These are phyloP conservation scores for Dendrostoma leiphaemia DNA, from an alignment of 2,329 filamentous ascomycete species.

Conservation along the genomic window DNA sequence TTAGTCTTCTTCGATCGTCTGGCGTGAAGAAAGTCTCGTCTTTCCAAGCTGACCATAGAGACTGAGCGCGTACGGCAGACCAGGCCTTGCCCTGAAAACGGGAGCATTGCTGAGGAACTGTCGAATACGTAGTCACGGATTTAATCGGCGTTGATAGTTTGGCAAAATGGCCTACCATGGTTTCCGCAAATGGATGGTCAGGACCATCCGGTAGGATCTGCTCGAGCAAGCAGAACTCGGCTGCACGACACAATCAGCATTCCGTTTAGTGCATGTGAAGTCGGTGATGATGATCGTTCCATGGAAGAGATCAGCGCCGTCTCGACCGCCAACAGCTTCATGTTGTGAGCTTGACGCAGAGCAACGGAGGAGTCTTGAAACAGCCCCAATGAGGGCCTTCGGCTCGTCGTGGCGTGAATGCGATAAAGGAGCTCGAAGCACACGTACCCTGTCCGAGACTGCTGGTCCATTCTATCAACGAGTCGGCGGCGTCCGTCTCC, in stretches of 20 bases:
- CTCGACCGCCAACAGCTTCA: too few species aligned
- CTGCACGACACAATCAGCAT: conserved; percentile 41
- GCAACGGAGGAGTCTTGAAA: too few species aligned
- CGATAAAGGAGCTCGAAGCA: background rate
- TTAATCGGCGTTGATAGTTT: conserved; percentile 79
- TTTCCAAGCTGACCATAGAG: conserved; percentile 82
- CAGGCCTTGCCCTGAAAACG: conserved; percentile 73
- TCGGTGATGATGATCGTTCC: too few species aligned
- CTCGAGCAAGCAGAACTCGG: conserved; percentile 82
- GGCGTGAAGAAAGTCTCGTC: conserved; percentile 63
- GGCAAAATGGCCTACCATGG: conserved; percentile 81
- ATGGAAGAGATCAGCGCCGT: too few species aligned
- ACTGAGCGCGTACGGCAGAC: conserved; percentile 58
- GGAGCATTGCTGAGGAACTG: conserved; percentile 59
- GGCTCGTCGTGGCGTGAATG: too few species aligned
- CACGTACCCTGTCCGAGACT: conserved; percentile 64
- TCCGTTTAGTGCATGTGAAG: too few species aligned
- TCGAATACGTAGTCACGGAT: conserved; percentile 69
- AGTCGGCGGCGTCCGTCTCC: conserved; percentile 70
- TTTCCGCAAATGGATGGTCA: conserved; percentile 78
- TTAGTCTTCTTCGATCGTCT: conserved; percentile 59
- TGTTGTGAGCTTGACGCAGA: too few species aligned
- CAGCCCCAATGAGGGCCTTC: too few species aligned
- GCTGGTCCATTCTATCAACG: conserved; percentile 75
- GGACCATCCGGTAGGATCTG: conserved; percentile 78